Evolutionary conservation across 257 asterid species (phyloP), one percentile per base, ranked within the genome.

Genomic region (Capsicum rhomboideum): DNA sequence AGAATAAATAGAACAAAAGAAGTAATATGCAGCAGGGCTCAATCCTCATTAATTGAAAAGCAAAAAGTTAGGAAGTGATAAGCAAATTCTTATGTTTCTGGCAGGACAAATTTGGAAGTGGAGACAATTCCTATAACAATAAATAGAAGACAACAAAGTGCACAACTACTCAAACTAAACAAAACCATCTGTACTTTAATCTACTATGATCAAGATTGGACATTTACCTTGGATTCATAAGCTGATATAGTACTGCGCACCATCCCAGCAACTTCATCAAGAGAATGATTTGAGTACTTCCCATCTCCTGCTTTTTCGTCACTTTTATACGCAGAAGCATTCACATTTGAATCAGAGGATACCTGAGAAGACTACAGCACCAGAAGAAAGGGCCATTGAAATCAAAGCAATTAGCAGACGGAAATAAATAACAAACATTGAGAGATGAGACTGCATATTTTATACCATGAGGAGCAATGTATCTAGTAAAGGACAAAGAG

Each of bases 191-290:
- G 4, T 46, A 49, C 61, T 21, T 44, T 26, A 49, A 20, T 75
- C 81, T 23, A 42, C 81, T 49, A 16, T 26, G 61, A 75, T 75
- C 61, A 75, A 49, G 81, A 49, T 75, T 52, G 50, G 31, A 31
- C 69, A 68, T 85, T 85, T 91, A 94, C 99, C 98, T 96, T 95
- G 54, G 97, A 91, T 88, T 92, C 97, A 8, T 94, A 96, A n/a
- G 92, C 95, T 74, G 98, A 92, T 80, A 96, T 86, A 68, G 99
- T 96, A 86, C 85, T 86, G 78, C 90, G 89, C 85, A 96, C 90
- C 97, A 96, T 92, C 87, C 93, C 97, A 85, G 97, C 93, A 83
- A 94, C 97, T 89, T 96, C 99, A 44, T 92, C 97, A 79, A 96
- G 98, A 82, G 97, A 88, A 92, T 90, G 91, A 84, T 87, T 86